Evolutionary conservation across 805 yeast genomes (phyloP).

Genomic region (Groenewaldozyma salmanticensis): DNA sequence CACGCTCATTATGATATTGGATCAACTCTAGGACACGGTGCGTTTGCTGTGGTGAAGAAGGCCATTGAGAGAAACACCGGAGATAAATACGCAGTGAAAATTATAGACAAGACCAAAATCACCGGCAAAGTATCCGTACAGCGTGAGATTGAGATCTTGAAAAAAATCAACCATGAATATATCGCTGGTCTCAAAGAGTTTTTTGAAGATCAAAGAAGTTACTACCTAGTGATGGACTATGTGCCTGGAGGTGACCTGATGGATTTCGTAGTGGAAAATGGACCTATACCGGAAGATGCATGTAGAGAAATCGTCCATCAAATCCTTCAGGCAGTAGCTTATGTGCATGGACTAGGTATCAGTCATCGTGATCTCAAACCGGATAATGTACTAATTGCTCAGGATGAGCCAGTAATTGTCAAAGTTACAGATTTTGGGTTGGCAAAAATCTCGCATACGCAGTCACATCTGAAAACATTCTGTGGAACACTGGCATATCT

Average conservation of each 20-base stretch:
- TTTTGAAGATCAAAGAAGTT: conserved; percentile 71
- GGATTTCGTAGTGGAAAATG: conserved; percentile 93
- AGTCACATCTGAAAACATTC: conserved; percentile 85
- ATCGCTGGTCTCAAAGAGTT: conserved; percentile 76
- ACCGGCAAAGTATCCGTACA: conserved; percentile 71
- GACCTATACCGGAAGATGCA: conserved; percentile 78
- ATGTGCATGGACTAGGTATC: conserved; percentile 83
- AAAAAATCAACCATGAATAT: conserved; percentile 71
- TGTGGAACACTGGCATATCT: conserved; percentile 96
- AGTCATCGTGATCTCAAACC: conserved; percentile 97
- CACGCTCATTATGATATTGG: conserved; percentile 63
- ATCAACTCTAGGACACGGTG: conserved; percentile 92
- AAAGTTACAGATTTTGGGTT: conserved; percentile 95
- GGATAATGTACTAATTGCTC: conserved; percentile 83
- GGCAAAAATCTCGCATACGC: conserved; percentile 79
- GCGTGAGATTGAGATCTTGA: conserved; percentile 73
- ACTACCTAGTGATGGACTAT: conserved; percentile 89
- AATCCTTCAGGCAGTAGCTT: conserved; percentile 70
- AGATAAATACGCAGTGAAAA: conserved; percentile 80
- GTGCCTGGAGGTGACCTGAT: conserved; percentile 95
- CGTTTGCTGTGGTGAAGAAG: conserved; percentile 90
- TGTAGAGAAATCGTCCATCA: conserved; percentile 81
- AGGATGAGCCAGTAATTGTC: conserved; percentile 83
- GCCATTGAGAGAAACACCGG: conserved; percentile 84
- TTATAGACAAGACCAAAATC: conserved; percentile 73